Percentiles rank a stretch among this genome's conserved stretches.
Evolutionary conservation across 2,329 filamentous ascomycete genomes (phyloP).

Genomic region (Aureobasidium sp.): DNA sequence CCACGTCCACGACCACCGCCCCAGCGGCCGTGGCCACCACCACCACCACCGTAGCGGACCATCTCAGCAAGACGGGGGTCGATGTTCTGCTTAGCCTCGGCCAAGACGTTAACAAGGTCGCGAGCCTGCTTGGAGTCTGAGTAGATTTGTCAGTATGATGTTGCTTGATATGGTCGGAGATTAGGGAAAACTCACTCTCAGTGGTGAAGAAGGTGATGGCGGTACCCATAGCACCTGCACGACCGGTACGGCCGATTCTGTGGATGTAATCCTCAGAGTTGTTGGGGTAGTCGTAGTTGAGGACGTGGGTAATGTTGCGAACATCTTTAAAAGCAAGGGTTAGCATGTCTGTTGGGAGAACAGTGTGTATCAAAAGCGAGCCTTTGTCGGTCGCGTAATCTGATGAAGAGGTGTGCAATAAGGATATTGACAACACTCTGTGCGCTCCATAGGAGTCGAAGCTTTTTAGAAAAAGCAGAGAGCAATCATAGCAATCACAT

Average conservation of each 20-base stretch:
- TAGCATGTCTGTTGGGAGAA: slow-evolving; percentile 55
- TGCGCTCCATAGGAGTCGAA: slow-evolving; percentile 21
- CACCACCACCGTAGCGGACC: slow-evolving; percentile 82
- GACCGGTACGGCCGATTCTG: slow-evolving; percentile 59
- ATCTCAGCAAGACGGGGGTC: slow-evolving; percentile 94
- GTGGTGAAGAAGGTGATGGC: slow-evolving; percentile 98
- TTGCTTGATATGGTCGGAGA: slow-evolving; percentile 1
- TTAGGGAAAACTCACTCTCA: slow-evolving; percentile 67
- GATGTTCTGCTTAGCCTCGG: slow-evolving; percentile 96
- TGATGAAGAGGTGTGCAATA: slow-evolving; percentile 24
- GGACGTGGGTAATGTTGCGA: slow-evolving; percentile 99
- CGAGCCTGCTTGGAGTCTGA: slow-evolving; percentile 60
- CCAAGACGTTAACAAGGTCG: slow-evolving; percentile 86
- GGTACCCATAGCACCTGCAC: slow-evolving; percentile 80
- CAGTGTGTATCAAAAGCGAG: slow-evolving; percentile 35
- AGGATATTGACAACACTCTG: slow-evolving; percentile 34
- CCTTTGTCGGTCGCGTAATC: slow-evolving; percentile 44
- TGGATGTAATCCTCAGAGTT: slow-evolving; percentile 66
- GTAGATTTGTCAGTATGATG: slow-evolving; percentile 24
- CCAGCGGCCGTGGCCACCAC: slow-evolving; percentile 57
- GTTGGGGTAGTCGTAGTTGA: slow-evolving; percentile 99
- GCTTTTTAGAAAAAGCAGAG: slow-evolving; percentile 19
- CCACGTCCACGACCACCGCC: slow-evolving; percentile 54
- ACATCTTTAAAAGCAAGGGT: slow-evolving; percentile 75
- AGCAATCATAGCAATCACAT: slow-evolving; percentile 27